Base-by-base conservation (phyloP, 1,139 yeast genomes). In the Spathaspora sp. region DNA sequence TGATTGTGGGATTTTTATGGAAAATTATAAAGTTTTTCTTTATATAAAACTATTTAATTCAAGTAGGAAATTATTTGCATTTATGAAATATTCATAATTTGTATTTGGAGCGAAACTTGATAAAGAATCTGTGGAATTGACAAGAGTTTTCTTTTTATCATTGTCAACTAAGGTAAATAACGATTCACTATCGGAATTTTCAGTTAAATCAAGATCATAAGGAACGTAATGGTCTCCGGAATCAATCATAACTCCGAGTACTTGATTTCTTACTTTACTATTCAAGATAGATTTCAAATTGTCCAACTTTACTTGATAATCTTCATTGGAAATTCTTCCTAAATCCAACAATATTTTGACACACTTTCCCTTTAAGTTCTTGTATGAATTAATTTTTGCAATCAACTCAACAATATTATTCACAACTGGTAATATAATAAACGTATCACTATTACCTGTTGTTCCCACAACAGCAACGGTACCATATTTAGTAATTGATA, bases 391-490 rank as follows among this genome's bases (percentile, higher is more conserved):
- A 15, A 68, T 52, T 13, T 47, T 51, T 1, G 56, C 50, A 16
- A 68, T 54, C 8, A 57, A 27, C 1, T 43, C 47, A 7, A 47
- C 43, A 31, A 65, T 43, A 8, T 63, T 63, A 7, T 47, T 51
- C 38, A 58, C 59, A 16, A 64, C 48, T 44, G 62, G 61, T 24
- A 74, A 47, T 4, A 72, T 58, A n/a, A 73, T 52, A 53, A 74
- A 76, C 0, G 80, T 71, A 42, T 76, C 80, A 8, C 58, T 57
- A 52, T 76, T 76, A 2, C 81, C 81, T 2, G 60, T 56, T 1
- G 80, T 74, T 10, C 76, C 76, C 24, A 73, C 72, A 11, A 71
- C 74, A 0, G 78, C 71, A 3, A 70, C 78, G 1, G 69, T 66
- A 3, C 81, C 81, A 29, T 62, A 51, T 51, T 74, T 74, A 38